A percentile compares a stretch with the other conserved stretches of the same genome.
Conservation (phyloP, 225 moss, liverwort and hornwort genomes). For the Marchantia paleacea region DNA sequence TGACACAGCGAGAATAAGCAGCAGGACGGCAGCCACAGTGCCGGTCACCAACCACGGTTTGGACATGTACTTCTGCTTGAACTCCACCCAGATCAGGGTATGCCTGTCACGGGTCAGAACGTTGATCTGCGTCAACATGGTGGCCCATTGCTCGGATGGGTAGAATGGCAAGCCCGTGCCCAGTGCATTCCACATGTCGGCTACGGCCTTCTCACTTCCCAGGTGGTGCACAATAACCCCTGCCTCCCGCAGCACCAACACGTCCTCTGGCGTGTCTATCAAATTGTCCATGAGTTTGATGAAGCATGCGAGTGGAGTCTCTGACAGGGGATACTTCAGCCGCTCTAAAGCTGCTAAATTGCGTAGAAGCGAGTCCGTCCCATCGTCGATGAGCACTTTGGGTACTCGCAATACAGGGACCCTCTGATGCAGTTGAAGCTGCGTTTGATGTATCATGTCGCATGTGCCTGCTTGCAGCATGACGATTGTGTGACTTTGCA, state of each 20-base stretch:
- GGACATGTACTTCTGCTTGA: neutral
- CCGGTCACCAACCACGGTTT: neutral
- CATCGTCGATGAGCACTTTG: neutral
- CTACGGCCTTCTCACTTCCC: neutral
- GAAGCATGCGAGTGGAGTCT: no score
- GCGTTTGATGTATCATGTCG: neutral
- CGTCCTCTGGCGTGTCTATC: neutral
- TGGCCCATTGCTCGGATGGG: neutral
- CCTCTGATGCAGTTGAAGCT: neutral
- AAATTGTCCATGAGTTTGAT: no score
- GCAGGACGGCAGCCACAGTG: neutral
- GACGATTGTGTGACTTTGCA: neutral
- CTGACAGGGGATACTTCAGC: neutral
- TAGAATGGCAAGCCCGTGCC: neutral
- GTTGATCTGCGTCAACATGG: neutral
- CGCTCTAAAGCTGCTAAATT: neutral
- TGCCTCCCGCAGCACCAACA: neutral
- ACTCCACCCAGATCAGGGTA: neutral
- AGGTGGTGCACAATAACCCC: neutral
- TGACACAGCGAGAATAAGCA: neutral
- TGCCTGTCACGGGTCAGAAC: neutral
- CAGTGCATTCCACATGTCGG: neutral
- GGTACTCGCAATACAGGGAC: neutral
- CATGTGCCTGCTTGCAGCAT: neutral
- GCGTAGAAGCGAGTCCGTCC: neutral